Percentiles rank a stretch among this genome's conserved stretches.
Conservation (phyloP, 495 filamentous ascomycete genomes). For the Xylaria bambusicola region DNA sequence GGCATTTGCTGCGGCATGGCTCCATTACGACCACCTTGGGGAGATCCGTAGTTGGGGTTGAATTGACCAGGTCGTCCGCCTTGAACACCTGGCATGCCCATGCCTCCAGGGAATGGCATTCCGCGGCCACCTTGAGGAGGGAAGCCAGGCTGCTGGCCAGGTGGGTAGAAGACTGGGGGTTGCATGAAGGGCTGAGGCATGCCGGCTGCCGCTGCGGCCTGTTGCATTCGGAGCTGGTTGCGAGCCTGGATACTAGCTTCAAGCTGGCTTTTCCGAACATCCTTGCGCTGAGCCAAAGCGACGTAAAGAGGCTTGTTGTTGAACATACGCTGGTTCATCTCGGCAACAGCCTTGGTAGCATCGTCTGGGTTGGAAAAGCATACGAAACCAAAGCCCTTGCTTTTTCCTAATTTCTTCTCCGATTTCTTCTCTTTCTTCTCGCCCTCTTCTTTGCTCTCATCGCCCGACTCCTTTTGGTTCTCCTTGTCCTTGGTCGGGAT, state of each 20-base stretch:
- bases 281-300: slow-evolving; percentile 97
- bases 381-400: slow-evolving; percentile 99
- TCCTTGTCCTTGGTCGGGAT: slow-evolving; percentile 61
- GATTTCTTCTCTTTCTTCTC: slow-evolving; percentile 62
- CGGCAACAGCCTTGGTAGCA: slow-evolving; percentile 96
- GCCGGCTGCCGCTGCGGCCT: slow-evolving; percentile 88
- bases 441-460: slow-evolving; percentile 58
- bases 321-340: slow-evolving; percentile 99
- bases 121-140: slow-evolving; percentile 74
- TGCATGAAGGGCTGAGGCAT: slow-evolving; percentile 87
- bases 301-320: slow-evolving; percentile 97
- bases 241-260: slow-evolving; percentile 99
- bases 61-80: slow-evolving; percentile 82
- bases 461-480: slow-evolving; percentile 49
- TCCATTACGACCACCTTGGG: slow-evolving; percentile 82
- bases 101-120: slow-evolving; percentile 81
- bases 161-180: slow-evolving; percentile 83
- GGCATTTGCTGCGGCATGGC: slow-evolving; percentile 74
- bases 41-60: slow-evolving; percentile 69
- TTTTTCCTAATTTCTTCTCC: slow-evolving; percentile 88
- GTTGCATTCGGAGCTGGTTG: slow-evolving; percentile 97
- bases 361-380: slow-evolving; percentile 99
- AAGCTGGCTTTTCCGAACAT: slow-evolving; percentile 97
- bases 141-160: slow-evolving; percentile 76
- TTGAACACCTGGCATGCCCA: slow-evolving; percentile 80